These are phyloP conservation scores for Hamigera avellanea DNA, from an alignment of 495 filamentous ascomycete genomes.

Conservation along the genomic window DNA sequence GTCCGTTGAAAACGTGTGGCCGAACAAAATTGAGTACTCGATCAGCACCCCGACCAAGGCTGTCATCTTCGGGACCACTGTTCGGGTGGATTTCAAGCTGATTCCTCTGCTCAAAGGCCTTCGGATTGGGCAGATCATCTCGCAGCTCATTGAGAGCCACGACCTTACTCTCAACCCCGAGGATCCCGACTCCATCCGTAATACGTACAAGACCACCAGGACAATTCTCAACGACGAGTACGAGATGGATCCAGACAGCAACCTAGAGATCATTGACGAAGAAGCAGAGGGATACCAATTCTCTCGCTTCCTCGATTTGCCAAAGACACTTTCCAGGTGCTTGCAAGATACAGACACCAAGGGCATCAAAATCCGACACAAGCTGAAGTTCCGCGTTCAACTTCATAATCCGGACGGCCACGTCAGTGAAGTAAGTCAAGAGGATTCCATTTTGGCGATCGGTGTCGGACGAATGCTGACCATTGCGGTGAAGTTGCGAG, in stretches of 20 bases:
- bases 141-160: constrained; percentile 67
- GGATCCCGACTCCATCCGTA: constrained; percentile 36
- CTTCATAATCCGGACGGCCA: constrained; percentile 91
- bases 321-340: constrained; percentile 64
- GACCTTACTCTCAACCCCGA: constrained; percentile 47
- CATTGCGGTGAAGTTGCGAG: constrained; percentile 48
- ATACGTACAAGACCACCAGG: constrained; percentile 48
- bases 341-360: constrained; percentile 75
- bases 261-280: constrained; percentile 58
- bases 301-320: constrained; percentile 54
- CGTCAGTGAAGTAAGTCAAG: constrained; percentile 59
- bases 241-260: constrained; percentile 42
- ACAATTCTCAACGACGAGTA: constrained; percentile 53
- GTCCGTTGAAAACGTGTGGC: constrained; percentile 89
- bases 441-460: background rate
- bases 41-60: constrained; percentile 83
- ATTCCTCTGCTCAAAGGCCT: constrained; percentile 80
- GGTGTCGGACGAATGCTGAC: background rate
- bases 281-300: constrained; percentile 72
- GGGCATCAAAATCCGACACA: constrained; percentile 80
- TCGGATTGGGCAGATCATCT: constrained; percentile 61
- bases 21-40: constrained; percentile 87
- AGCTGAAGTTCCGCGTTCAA: constrained; percentile 73
- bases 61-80: constrained; percentile 74
- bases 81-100: constrained; percentile 70